Percentiles rank a stretch among this genome's conserved stretches.
Evolutionary conservation across 176 grass and related monocot genomes (phyloP).

Genomic region (Raddia guianensis): DNA sequence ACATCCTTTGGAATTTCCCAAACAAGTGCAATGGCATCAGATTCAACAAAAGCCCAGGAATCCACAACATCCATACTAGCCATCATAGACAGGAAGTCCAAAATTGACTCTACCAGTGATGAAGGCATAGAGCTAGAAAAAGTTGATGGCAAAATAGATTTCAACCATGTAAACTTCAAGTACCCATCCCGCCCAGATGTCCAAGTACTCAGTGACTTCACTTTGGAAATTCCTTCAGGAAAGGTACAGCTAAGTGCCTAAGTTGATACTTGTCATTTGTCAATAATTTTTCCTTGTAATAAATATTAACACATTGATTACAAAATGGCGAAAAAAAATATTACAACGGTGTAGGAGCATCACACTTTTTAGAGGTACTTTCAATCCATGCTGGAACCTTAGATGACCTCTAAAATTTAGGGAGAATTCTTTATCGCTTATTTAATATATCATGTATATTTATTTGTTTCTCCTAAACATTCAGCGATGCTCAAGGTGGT

Average conservation of each 20-base stretch:
- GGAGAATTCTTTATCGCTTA: too few relatives aligned
- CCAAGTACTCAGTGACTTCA: slow-evolving; percentile 60
- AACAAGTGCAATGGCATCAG: slow-evolving; percentile 53
- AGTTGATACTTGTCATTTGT: not conserved
- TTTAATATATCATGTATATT: too few relatives aligned
- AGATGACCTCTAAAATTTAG: too few relatives aligned
- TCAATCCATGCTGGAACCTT: too few relatives aligned
- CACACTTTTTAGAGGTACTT: too few relatives aligned
- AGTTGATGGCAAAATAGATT: slow-evolving; percentile 54
- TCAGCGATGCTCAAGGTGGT: too few relatives aligned
- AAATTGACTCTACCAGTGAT: slow-evolving; percentile 56
- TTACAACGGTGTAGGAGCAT: not conserved
- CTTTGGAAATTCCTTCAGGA: slow-evolving; percentile 46
- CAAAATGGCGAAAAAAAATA: not conserved
- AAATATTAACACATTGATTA: not conserved
- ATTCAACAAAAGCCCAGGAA: slow-evolving; percentile 59
- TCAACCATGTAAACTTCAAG: slow-evolving; percentile 64
- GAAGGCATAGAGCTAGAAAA: slow-evolving; percentile 49
- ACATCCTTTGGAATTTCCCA: slow-evolving; percentile 60
- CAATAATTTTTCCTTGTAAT: not conserved
- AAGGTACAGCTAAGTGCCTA: slow-evolving; percentile 50
- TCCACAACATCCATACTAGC: slow-evolving; percentile 55
- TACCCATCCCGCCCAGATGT: slow-evolving; percentile 70
- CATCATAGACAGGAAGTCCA: slow-evolving; percentile 60
- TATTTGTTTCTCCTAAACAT: too few relatives aligned